Evolutionary conservation across 495 filamentous ascomycete species (phyloP), one percentile per base, ranked within the genome.

Genomic region (Aspergillus nidulans): DNA sequence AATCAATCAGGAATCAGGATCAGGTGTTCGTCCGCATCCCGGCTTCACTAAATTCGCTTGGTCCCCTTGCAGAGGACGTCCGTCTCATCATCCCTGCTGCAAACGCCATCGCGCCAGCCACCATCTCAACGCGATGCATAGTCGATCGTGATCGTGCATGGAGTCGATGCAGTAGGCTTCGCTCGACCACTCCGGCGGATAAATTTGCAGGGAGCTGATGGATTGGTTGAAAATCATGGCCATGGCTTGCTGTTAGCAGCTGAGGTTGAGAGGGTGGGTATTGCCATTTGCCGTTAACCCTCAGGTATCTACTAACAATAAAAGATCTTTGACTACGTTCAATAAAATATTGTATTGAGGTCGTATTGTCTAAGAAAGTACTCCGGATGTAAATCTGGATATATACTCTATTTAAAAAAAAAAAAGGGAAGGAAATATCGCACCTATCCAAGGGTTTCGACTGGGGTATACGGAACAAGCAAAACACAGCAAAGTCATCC

Each of bases 21-120:
- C 56, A 52, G 43, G 46, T 53, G 39, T 40, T 46, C 43, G 28
- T 39, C 36, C 36, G n/a, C n/a, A n/a, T n/a, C n/a, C n/a, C n/a
- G n/a, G n/a, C n/a, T n/a, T n/a, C n/a, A n/a, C n/a, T n/a, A n/a
- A n/a, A n/a, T n/a, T n/a, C n/a, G 36, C 36, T 39, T 39, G 6
- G 49, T 40, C 34, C 38, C 21, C 38, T 42, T 39, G 36, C 32
- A 43, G 24, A 39, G 30, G 28, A 28, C n/a, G n/a, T n/a, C 10
- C 30, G 9, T 41, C 34, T 39, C 36, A 16, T 8, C 36, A 39
- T 40, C 24, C 28, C 23, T 19, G 39, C 39, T 19, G 26, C 9
- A 28, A 4, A 9, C 39, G 39, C 39, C 36, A 42, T 8, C n/a
- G 12, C 36, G 24, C 13, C 7, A 21, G 4, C 19, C 49, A 12